Base-by-base conservation (phyloP, 2,329 filamentous ascomycete species). In the Aspergillus piperis region DNA sequence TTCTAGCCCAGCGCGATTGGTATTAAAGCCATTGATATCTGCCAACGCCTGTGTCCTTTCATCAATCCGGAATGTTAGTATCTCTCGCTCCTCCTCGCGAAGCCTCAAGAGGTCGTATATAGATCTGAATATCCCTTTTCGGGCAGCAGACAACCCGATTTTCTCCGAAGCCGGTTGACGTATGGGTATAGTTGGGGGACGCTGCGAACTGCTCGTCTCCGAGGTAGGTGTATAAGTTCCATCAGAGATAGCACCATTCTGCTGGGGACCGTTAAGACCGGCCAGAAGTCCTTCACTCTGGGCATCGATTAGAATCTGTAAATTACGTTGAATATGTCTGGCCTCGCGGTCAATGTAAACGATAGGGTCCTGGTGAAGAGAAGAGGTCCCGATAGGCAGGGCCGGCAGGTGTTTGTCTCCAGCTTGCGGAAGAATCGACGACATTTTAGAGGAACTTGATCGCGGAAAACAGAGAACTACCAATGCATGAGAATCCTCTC, bases 231-330 rank as follows among this genome's bases (percentile, higher is more conserved):
- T 77, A 54, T 69, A 69, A 63, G 80, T 85, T 42, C 79, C 80
- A 36, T 78, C 81, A 1, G 83, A 84, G 1, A 55, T 51, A 19
- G 42, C 69, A 59, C 82, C 80, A 62, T 84, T 80, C 30, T 63
- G 53, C 5, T 70, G 67, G 25, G 75, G 71, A 11, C 72, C 73
- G 11, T 75, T 73, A 3, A 84, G 71, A 3, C 81, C 82, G 50
- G 80, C 78, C 42, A 82, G 75, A 30, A 88, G 75, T 17, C 82
- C 84, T 65, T 86, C 84, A 32, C 84, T 83, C 70, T 88, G 86
- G 8, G 84, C 83, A 71, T 88, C 85, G 21, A 88, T 81, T 10
- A 87, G 75, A 59, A 78, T 77, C 70, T 88, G 86, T 8, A 88
- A 77, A 62, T 84, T 82, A 55, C 79, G 78, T 67, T 88, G 81